Base-by-base conservation (phyloP, 352 stramenopile species). In the Globisporangium cederbergense region DNA sequence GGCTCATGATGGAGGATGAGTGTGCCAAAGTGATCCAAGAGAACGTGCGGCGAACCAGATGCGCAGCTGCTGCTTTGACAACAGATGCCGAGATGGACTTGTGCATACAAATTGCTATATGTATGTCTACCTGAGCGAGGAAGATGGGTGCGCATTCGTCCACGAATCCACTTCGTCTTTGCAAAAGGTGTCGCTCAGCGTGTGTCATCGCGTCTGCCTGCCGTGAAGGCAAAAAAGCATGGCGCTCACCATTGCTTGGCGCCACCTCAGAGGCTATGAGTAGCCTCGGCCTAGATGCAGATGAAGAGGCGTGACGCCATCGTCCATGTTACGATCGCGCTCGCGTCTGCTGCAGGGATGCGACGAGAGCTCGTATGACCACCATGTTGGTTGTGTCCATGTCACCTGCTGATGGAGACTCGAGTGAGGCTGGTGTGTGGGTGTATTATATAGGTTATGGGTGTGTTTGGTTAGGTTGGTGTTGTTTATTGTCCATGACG, bases 1-100 rank as follows among this genome's bases (percentile, higher is more conserved):
- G 25, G 25, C 25, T 28, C 25, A 28, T 28, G 25, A 28, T 28
- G 25, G 25, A 45, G 30, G 53, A 59, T 56, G 50, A 40, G 50
- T 54, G 49, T 22, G 25, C 25, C 25, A 2, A 54, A 54, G 49
- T 20, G 13, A n/a, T 10, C 34, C 30, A 43, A 28, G 51, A 57
- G 51, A 57, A 57, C 30, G 51, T 57, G 51, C 51, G 30, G 51
- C 51, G 51, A 57, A 57, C 18, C 51, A 43, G 51, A 28, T 28
- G 50, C 2, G 54, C 54, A 60, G 38, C 34, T 60, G 54, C 42
- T 8, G 25, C 25, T 28, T 20, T 47, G 14, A 45, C 38, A 45
- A 45, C 11, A 18, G 3, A 45, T 40, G 34, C 11, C 38, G 38
- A 4, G 38, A 18, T 47, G 13, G 42, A 47, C 16, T 20, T 47